phyloP scores from a whole-genome alignment of 176 grass and related monocot species.

The Oryza meridionalis region DNA sequence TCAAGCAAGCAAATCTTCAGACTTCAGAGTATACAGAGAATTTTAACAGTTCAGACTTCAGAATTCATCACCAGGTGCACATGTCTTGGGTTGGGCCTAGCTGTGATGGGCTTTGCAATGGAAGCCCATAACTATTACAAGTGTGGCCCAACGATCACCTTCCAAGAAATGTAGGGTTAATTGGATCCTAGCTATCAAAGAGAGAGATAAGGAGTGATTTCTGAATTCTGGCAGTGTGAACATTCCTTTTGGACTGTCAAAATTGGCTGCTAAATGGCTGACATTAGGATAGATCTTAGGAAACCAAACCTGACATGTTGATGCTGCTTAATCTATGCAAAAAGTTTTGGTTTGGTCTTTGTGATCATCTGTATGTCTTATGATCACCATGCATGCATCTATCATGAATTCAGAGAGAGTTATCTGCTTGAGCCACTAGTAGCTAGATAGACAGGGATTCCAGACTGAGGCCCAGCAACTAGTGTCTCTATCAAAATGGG shows the following conservation, averaged over 20 bases:
- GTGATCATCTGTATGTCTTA: not conserved
- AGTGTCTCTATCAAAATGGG: not conserved
- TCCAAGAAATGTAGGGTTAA: not conserved
- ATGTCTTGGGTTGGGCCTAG: not conserved
- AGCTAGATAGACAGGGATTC: not conserved
- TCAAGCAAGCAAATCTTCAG: not conserved
- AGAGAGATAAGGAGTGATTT: not conserved
- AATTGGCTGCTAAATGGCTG: not conserved
- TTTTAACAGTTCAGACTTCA: not conserved
- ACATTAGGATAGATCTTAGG: not conserved
- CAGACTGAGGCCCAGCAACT: not conserved
- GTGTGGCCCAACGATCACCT: not conserved
- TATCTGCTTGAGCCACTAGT: not conserved
- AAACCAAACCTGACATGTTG: not conserved
- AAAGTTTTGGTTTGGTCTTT: not conserved
- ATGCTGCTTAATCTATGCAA: not conserved
- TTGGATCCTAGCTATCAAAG: not conserved
- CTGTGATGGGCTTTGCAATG: not conserved
- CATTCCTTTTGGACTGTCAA: conserved; percentile 1
- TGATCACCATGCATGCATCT: not conserved
- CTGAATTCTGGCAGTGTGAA: not conserved
- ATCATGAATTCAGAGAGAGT: not conserved
- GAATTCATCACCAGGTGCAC: not conserved
- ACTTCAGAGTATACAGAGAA: not conserved
- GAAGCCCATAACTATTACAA: not conserved